Conservation (phyloP, 129 eudicot genomes). For the carrot (Daucus carota) region DH1_v3.0 NC_030381.2:52274501-52275000, state of each 20-base stretch:
- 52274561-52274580: constrained; percentile 37
- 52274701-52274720: constrained; percentile 70
- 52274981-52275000: too few relatives aligned
- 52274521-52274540: constrained; percentile 45
- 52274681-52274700: constrained; percentile 60
- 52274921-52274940: too few relatives aligned
- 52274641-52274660: constrained; percentile 76
- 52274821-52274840: not conserved
- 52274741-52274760: constrained; percentile 85
- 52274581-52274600: constrained; percentile 30
- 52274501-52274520: constrained; percentile 46
- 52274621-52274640: constrained; percentile 68
- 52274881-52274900: not conserved
- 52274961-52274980: too few relatives aligned
- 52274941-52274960: too few relatives aligned
- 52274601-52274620: constrained; percentile 73
- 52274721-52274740: constrained; percentile 66
- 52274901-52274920: not conserved
- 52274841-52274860: not conserved
- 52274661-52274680: constrained; percentile 94
- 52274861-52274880: not conserved
- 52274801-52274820: not conserved
- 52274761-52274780: constrained; percentile 93
- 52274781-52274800: constrained; percentile 10
- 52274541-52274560: constrained; percentile 65